Evolutionary conservation across 2,329 filamentous ascomycete genomes (phyloP).

Genomic region (Fusarium protoensiforme): DNA sequence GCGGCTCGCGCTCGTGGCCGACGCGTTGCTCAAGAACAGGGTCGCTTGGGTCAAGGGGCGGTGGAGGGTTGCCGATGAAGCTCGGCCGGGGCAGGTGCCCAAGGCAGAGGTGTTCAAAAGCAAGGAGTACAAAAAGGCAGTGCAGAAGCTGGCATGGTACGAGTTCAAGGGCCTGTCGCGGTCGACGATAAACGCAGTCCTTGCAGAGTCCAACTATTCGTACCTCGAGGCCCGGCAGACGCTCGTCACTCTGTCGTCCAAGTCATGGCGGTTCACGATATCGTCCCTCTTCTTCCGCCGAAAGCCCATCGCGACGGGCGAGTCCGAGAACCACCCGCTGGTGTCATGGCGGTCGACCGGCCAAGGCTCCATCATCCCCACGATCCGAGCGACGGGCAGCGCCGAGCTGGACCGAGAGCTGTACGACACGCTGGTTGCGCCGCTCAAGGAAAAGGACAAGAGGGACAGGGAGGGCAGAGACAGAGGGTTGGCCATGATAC

Average conservation of each 20-base stretch:
- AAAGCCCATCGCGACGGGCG: constrained; percentile 63
- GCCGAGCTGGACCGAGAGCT: constrained; percentile 72
- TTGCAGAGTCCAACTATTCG: constrained; percentile 83
- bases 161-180: constrained; percentile 81
- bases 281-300: constrained; percentile 76
- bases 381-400: constrained; percentile 73
- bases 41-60: constrained; percentile 77
- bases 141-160: constrained; percentile 73
- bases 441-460: constrained; percentile 59
- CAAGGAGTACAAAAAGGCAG: constrained; percentile 74
- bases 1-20: constrained; percentile 79
- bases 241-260: constrained; percentile 74
- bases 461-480: constrained; percentile 62
- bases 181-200: constrained; percentile 80
- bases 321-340: constrained; percentile 70
- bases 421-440: constrained; percentile 66
- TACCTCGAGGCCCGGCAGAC: constrained; percentile 79
- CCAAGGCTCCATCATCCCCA: constrained; percentile 67
- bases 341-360: constrained; percentile 70
- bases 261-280: constrained; percentile 82
- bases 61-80: constrained; percentile 60
- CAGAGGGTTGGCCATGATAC: constrained; percentile 60
- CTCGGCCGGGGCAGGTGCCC: constrained; percentile 56
- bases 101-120: constrained; percentile 75
- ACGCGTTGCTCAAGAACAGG: constrained; percentile 78